Base-by-base conservation (phyloP, 495 filamentous ascomycete genomes). In the Aspergillus haitiensis region DNA sequence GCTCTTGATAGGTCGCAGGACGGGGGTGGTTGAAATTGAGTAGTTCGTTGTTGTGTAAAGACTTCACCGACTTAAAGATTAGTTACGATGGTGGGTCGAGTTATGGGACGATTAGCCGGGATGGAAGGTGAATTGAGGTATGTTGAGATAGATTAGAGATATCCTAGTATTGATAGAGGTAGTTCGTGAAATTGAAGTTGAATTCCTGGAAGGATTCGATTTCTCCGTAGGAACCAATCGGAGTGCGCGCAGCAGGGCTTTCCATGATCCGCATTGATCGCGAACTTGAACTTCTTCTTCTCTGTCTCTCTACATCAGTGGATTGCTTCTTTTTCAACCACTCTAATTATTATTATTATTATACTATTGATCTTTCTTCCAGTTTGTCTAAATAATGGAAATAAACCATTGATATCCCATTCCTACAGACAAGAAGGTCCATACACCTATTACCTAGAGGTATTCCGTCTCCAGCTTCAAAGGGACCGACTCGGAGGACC, bases 201-300 rank as follows among this genome's bases (percentile, higher is more conserved):
- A 27, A 27, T 27, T 27, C 21, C 21, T 27, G 21, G 21, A 71
- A 76, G 73, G 73, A 75, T 76, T 75, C 70, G 70, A 70, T 61
- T 60, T 66, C 59, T 57, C 59, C 52, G 60, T 63, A 52, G 58
- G 61, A 60, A 64, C 74, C 76, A 78, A 80, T 78, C 74, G 75
- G 75, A 76, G 72, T 65, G 60, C 67, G 67, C 59, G 63, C 60
- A 72, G 63, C 63, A 62, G 52, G 62, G 62, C 61, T 62, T 70
- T 70, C 3, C 3, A n/a, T 27, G 64, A 64, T 71, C 61, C 52
- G 61, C 64, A 58, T 48, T 12, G 12, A 27, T 31, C 34, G 35
- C 15, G 49, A 59, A 62, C 18, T 56, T 34, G 34, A 27, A 7
- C n/a, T 11, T 21, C 33, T 27, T 51, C 9, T 51, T 44, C 11